Percentiles rank a stretch among this genome's conserved stretches.
Evolutionary conservation across 306 rosid genomes (phyloP).

Genomic region (Mimosa pudica): DNA sequence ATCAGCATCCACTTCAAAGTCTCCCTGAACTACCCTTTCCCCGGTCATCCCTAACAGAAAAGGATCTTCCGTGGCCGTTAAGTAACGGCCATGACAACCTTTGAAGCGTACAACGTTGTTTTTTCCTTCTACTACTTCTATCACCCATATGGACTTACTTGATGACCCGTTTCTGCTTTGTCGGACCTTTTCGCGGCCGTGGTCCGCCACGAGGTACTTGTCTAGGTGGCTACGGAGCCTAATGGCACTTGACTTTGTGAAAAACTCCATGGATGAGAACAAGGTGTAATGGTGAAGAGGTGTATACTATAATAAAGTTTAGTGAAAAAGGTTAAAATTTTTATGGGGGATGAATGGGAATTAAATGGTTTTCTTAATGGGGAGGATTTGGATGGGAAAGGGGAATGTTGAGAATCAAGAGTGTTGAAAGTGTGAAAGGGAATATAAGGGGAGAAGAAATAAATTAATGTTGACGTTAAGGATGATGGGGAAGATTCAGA

Average conservation of each 20-base stretch:
- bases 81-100: slow-evolving; percentile 56
- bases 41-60: slow-evolving; percentile 73
- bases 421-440: background rate
- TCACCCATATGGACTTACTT: slow-evolving; percentile 53
- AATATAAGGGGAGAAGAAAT: background rate
- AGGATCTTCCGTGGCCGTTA: slow-evolving; percentile 56
- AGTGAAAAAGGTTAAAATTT: background rate
- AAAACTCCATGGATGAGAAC: slow-evolving; percentile 61
- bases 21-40: slow-evolving; percentile 46
- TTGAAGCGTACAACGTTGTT: slow-evolving; percentile 47
- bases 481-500: background rate
- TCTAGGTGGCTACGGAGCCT: slow-evolving; percentile 71
- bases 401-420: background rate
- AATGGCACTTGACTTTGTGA: slow-evolving; percentile 52
- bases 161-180: slow-evolving; percentile 59
- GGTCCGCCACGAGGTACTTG: slow-evolving; percentile 68
- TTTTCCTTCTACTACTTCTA: slow-evolving; percentile 58
- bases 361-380: slow-evolving; percentile 11
- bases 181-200: slow-evolving; percentile 47
- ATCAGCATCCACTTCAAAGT: slow-evolving; percentile 26
- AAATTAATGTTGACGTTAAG: background rate
- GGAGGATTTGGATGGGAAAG: background rate
- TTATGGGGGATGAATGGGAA: background rate
- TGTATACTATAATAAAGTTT: no score
- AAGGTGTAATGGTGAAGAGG: no score